Evolutionary conservation across 371 early-diverging fungal species (phyloP), one percentile per base, ranked within the genome.

Genomic region (Mucor velutinosus): DNA sequence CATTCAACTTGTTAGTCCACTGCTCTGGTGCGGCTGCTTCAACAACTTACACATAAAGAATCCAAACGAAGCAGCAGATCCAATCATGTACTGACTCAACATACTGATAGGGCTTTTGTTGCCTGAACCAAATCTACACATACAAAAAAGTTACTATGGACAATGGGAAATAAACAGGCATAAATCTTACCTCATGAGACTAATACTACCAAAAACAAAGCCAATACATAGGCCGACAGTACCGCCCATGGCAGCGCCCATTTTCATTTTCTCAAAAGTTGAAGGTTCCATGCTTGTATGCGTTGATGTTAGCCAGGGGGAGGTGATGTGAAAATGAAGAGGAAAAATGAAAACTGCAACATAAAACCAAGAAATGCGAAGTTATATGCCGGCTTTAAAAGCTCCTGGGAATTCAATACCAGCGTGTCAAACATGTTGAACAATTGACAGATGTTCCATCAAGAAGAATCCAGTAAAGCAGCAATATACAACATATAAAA

Each of bases 191-290:
- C 89, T 80, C 70, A 93, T 76, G n/a, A 90, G 65, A 39, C 86
- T 85, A 63, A 89, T 78, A 57, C 82, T 84, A 25, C 94, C 94
- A 76, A 93, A 90, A 25, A 93, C 90, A 61, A 90, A 86, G 19
- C 94, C 94, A 51, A 94, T 86, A 72, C 94, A 92, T 43, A 90
- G 85, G 17, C 94, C 94, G 56, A 94, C 93, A 29, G 92, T 88
- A 41, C 92, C 90, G 47, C 94, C 94, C 94, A 93, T 93, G 63
- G 90, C 76, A 58, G 91, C 87, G 60, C 94, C 94, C 88, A 92
- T 85, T 74, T 93, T 92, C 75, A 90, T 84, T 67, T 91, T 90
- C 58, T 93, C 92, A 71, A 87, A 85, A 47, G 81, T 74, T 35
- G 85, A 77, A 49, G 88, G 88, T 60, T 90, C 87, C 89, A 86